Evolutionary conservation across 768 basidiomycete species (phyloP).

Genomic region (Lactarius sanguifluus): DNA sequence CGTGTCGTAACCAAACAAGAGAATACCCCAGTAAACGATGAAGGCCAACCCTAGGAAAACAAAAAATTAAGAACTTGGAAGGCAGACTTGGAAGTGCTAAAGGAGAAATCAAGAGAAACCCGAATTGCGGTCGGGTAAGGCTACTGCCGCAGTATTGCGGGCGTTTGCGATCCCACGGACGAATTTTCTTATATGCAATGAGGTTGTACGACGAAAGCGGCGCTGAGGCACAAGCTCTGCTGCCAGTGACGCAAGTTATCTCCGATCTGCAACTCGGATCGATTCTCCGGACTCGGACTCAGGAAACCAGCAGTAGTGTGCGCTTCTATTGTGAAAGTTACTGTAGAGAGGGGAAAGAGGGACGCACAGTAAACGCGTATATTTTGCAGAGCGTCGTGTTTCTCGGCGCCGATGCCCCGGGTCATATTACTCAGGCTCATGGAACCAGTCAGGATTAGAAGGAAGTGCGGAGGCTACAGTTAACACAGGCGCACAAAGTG

Average conservation of each 20-base stretch:
- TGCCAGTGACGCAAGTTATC: not conserved
- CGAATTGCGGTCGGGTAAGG: not conserved
- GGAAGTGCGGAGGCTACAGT: not conserved
- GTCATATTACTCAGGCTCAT: conserved; percentile 1
- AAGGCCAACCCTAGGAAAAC: conserved; percentile 61
- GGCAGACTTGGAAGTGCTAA: not conserved
- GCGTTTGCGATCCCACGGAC: not conserved
- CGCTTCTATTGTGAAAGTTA: not conserved
- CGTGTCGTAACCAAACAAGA: conserved; percentile 84
- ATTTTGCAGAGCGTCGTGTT: conserved; percentile 45
- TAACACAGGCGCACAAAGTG: not conserved
- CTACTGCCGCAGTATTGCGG: no score
- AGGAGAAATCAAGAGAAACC: not conserved
- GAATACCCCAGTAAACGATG: conserved; percentile 73
- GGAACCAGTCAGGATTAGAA: not conserved
- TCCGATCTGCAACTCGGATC: not conserved
- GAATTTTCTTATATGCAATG: not conserved
- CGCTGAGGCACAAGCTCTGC: not conserved
- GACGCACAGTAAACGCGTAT: conserved; percentile 64
- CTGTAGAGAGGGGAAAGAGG: not conserved
- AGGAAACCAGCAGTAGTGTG: not conserved
- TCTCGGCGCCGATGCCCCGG: conserved; percentile 8
- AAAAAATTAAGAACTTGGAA: not conserved
- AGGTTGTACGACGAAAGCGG: not conserved
- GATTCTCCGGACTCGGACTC: not conserved